Evolutionary conservation across 768 basidiomycete species (phyloP), one percentile per base, ranked within the genome.

Genomic region (Lactifluus subvellereus): DNA sequence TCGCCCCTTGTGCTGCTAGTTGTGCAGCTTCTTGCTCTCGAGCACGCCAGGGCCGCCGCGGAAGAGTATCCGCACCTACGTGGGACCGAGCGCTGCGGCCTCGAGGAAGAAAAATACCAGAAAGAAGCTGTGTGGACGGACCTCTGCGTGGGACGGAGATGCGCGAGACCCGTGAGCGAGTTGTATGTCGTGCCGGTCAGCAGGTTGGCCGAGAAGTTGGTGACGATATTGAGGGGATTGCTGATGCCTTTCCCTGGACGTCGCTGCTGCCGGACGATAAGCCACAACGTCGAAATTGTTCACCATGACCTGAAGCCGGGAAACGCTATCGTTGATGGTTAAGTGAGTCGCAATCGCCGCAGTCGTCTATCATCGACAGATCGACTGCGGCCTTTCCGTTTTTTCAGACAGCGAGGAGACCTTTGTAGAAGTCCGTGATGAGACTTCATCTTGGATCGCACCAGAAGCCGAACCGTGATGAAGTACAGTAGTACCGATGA

Each of bases 121-220:
- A 27, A 27, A 27, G 52, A 85, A 85, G 74, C 87, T 27, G 78
- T 82, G 86, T 86, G 13, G 87, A 74, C 5, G 91, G 71, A 91
- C 84, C 6, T 85, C 87, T 27, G 27, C 27, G 27, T 27, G 2
- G 27, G 3, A 27, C 27, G 2, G 27, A 67, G 90, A 90, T 6
- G 88, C 87, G 1, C 89, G 88, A 27, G 86, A 76, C 0, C 77
- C 84, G 91, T 90, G 54, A 93, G 80, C 8, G 85, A 87, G 53
- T 91, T 83, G 74, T 90, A 93, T 8, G 91, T 93, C 18, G 87
- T 82, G 6, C 83, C 83, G 69, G 91, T 89, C 68, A 91, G 78
- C 33, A 92, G 77, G 72, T 91, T 93, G 11, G 80, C 80, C 33
- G 80, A 80, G 89, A 89, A 92, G 74, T 91, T 91, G 22, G 85